phyloP scores from a whole-genome alignment of 352 stramenopile genomes.

The Saprolegnia parasitica region DNA sequence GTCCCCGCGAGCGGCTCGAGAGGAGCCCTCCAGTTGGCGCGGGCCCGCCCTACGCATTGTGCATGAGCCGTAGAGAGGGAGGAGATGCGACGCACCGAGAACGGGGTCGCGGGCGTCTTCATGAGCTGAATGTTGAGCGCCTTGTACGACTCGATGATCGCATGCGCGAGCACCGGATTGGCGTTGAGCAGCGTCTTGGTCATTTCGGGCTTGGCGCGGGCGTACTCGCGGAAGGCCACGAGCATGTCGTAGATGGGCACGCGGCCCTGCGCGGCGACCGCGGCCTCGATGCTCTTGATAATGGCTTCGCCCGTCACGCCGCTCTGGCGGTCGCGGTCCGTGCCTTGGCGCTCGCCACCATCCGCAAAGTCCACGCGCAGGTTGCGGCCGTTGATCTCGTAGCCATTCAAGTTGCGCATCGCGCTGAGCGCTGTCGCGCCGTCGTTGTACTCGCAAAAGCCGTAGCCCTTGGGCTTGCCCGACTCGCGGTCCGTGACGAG shows the following conservation, averaged over 20 bases:
- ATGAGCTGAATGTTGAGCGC: slow-evolving; percentile 53
- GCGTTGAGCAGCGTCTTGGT: slow-evolving; percentile 70
- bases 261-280: slow-evolving; percentile 58
- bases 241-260: slow-evolving; percentile 85
- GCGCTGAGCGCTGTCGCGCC: slow-evolving; percentile 74
- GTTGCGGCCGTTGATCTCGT: slow-evolving; percentile 79
- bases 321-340: slow-evolving; percentile 34
- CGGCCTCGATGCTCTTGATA: slow-evolving; percentile 72
- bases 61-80: background rate
- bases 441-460: slow-evolving; percentile 83
- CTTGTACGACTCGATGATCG: slow-evolving; percentile 82
- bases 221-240: slow-evolving; percentile 69
- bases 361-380: slow-evolving; percentile 82
- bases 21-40: background rate
- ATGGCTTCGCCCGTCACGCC: slow-evolving; percentile 47
- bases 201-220: slow-evolving; percentile 63
- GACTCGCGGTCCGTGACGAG: slow-evolving; percentile 80
- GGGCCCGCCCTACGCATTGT: slow-evolving; percentile 19
- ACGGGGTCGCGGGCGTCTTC: slow-evolving; percentile 43
- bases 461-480: slow-evolving; percentile 81
- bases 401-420: slow-evolving; percentile 84
- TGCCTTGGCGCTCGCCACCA: slow-evolving; percentile 41
- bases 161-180: slow-evolving; percentile 76
- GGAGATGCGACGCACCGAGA: slow-evolving; percentile 31
- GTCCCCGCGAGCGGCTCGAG: background rate